phyloP scores from a whole-genome alignment of 1,284 basidiomycete genomes.

The Trametes pubescens region DNA sequence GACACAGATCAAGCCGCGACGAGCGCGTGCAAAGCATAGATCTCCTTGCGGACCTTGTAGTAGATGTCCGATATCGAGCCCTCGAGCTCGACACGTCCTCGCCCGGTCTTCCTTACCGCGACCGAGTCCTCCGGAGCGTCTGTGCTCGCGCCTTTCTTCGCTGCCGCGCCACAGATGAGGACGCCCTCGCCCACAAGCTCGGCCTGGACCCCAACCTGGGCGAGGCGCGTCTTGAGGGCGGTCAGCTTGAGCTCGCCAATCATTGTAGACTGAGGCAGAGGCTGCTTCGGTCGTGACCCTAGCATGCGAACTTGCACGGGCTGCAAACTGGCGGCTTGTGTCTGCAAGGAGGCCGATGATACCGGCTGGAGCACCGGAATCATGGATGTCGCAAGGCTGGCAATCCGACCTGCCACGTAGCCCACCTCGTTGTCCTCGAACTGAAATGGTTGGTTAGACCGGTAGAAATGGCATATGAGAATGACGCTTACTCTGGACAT shows the following conservation, averaged over 20 bases:
- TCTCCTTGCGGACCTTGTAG: slow-evolving; percentile 85
- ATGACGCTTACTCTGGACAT: slow-evolving; percentile 83
- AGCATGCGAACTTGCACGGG: slow-evolving; percentile 53
- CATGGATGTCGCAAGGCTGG: slow-evolving; percentile 81
- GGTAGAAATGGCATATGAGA: not conserved
- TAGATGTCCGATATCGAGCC: slow-evolving; percentile 90
- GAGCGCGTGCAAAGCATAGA: slow-evolving; percentile 89
- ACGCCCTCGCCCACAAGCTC: slow-evolving; percentile 96
- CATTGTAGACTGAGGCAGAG: slow-evolving; percentile 88
- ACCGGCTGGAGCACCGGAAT: slow-evolving; percentile 73
- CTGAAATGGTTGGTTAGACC: slow-evolving; percentile 49
- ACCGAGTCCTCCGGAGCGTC: slow-evolving; percentile 77
- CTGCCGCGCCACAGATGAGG: slow-evolving; percentile 85
- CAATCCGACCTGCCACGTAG: slow-evolving; percentile 87
- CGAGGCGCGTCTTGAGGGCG: slow-evolving; percentile 80
- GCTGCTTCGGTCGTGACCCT: slow-evolving; percentile 64
- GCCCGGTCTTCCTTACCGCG: slow-evolving; percentile 86
- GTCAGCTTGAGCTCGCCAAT: slow-evolving; percentile 95
- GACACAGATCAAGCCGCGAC: slow-evolving; percentile 64
- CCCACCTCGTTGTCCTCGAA: slow-evolving; percentile 98
- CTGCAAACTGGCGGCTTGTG: slow-evolving; percentile 40
- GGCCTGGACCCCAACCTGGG: slow-evolving; percentile 80
- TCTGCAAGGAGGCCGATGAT: slow-evolving; percentile 32
- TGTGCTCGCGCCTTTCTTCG: slow-evolving; percentile 53
- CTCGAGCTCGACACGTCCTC: slow-evolving; percentile 87